These are phyloP conservation scores for Aspergillus sp. DNA, from an alignment of 2,329 filamentous ascomycete species.

Conservation along the genomic window DNA sequence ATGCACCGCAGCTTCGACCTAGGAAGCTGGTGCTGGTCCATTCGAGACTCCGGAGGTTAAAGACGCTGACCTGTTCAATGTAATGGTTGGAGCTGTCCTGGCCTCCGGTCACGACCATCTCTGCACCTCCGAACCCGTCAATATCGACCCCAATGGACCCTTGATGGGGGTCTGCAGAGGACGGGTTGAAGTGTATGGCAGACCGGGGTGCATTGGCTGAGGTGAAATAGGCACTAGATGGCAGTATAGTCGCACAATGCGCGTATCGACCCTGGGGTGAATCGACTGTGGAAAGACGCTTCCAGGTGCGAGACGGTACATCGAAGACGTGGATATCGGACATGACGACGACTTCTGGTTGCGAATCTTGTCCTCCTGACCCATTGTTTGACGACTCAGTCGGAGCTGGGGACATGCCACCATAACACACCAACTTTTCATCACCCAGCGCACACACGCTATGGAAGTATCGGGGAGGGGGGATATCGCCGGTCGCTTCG, in stretches of 20 bases:
- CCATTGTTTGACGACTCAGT: constrained; percentile 38
- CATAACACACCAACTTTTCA: constrained; percentile 94
- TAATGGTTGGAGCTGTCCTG: constrained; percentile 98
- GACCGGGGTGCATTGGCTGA: constrained; percentile 77
- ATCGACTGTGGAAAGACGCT: constrained; percentile 70
- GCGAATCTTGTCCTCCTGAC: constrained; percentile 50
- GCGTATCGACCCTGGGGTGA: constrained; percentile 91
- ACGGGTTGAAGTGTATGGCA: constrained; percentile 82
- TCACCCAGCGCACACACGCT: constrained; percentile 91
- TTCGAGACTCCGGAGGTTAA: constrained; percentile 88
- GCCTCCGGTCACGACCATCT: constrained; percentile 95
- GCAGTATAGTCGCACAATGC: constrained; percentile 87
- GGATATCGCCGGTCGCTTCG: constrained; percentile 75
- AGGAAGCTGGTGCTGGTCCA: constrained; percentile 87
- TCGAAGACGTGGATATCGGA: constrained; percentile 97
- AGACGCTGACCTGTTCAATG: constrained; percentile 97
- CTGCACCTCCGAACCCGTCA: constrained; percentile 83
- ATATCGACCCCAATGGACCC: constrained; percentile 81
- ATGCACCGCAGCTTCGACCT: constrained; percentile 90
- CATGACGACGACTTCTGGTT: constrained; percentile 91
- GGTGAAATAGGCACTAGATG: constrained; percentile 79
- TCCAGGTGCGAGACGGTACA: constrained; percentile 75
- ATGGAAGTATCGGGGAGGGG: constrained; percentile 91
- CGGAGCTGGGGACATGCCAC: constrained; percentile 84
- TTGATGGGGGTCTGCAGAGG: constrained; percentile 74